Evolutionary conservation across 768 basidiomycete genomes (phyloP), one percentile per base, ranked within the genome.

Genomic region (Ramaria rubella): DNA sequence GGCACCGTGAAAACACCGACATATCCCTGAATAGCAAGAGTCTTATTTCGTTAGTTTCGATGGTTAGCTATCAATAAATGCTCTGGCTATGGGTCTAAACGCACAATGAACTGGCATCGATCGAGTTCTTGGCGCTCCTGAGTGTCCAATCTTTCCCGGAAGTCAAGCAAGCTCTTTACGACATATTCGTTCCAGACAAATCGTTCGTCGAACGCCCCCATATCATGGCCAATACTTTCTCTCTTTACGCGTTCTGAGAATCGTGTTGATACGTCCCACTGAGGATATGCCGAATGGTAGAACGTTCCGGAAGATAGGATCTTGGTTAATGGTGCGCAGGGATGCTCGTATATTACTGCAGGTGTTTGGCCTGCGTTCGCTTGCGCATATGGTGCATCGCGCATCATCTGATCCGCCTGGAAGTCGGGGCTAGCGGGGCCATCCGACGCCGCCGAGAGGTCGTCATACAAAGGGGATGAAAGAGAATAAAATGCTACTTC

Each of bases 181-280:
- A 98, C 85, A 63, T 86, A 94, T 62, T 89, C 86, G 67, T 99
- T 99, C 95, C 95, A 99, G 12, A 98, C 81, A 66, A 94, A 95
- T 50, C 90, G 81, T 53, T 85, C 83, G 67, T 94, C 91, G 62
- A 85, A 91, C n/a, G 76, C 72, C 23, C 74, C 76, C 8, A 78
- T 67, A 62, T 88, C 83, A 59, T 72, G 73, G 38, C 68, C 66
- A 45, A 14, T 71, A 53, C 67, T 70, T 62, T 79, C 77, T 67
- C 81, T 74, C 58, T 77, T 70, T 49, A 94, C 69, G 3, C 94
- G 81, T 31, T 83, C 79, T 15, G 85, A 74, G 36, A 98, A 75
- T 44, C 94, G 75, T 1, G 90, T 86, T 4, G 93, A 93, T 29
- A 98, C 73, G 69, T 98, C 94, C 91, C 94, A 97, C 6, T 79